Conservation (phyloP, 2,329 filamentous ascomycete species). For the Venturia carpophila region DNA sequence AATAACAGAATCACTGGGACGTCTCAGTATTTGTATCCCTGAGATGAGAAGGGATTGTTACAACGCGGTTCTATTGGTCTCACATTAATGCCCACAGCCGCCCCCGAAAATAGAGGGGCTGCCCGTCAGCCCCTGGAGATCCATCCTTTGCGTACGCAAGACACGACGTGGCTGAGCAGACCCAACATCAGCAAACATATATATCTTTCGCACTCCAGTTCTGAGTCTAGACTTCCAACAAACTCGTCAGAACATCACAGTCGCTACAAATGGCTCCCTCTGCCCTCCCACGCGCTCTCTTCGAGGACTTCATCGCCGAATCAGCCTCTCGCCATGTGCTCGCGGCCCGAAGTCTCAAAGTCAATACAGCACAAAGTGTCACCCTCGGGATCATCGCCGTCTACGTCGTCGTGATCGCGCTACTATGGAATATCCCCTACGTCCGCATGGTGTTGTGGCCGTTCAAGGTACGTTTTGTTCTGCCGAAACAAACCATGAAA, state of each 20-base stretch:
- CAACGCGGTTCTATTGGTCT: background rate
- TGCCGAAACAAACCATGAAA: background rate
- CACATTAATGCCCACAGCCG: background rate
- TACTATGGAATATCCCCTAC: constrained; percentile 74
- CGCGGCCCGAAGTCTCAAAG: constrained; percentile 47
- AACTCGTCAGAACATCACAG: background rate
- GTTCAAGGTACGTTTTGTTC: constrained; percentile 54
- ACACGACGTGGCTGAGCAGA: background rate
- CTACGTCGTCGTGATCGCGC: constrained; percentile 65
- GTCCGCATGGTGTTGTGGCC: constrained; percentile 69
- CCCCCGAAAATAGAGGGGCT: background rate
- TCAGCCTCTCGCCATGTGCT: constrained; percentile 28
- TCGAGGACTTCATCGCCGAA: constrained; percentile 6
- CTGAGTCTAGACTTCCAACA: background rate
- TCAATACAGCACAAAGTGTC: constrained; percentile 60
- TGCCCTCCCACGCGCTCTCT: constrained; percentile 6
- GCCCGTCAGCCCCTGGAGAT: background rate
- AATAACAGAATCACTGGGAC: background rate
- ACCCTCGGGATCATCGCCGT: constrained; percentile 64
- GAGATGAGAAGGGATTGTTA: background rate
- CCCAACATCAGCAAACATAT: background rate
- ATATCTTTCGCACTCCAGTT: background rate
- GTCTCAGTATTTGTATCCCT: background rate
- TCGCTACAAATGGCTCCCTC: constrained; percentile 2
- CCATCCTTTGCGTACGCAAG: background rate